A percentile compares a stretch with the other conserved stretches of the same genome.
Conservation (phyloP, 1,284 basidiomycete species). For the Irpex rosettiformis region DNA sequence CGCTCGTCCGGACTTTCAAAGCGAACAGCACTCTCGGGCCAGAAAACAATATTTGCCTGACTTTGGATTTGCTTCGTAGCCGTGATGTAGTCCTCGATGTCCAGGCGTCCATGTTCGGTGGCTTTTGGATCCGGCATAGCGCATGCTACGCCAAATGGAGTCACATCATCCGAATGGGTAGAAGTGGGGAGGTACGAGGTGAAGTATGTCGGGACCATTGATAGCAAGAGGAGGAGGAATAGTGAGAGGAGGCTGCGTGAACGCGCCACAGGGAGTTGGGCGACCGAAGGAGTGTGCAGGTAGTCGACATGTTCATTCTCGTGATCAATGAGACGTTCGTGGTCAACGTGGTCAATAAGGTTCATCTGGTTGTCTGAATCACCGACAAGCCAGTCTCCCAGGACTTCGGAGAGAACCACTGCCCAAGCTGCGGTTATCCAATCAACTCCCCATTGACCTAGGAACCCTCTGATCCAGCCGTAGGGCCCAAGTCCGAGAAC, state of each 20-base stretch:
- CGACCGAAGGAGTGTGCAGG: background rate
- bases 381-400: conserved; percentile 57
- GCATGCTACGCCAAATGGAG: conserved; percentile 62
- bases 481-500: conserved; percentile 50
- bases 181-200: conserved; percentile 39
- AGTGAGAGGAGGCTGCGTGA: conserved; percentile 32
- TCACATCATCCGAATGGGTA: conserved; percentile 37
- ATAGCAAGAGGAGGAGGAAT: conserved; percentile 36
- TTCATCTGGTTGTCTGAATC: conserved; percentile 14
- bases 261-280: conserved; percentile 9
- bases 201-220: conserved; percentile 58
- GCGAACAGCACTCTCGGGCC: conserved; percentile 74
- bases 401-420: conserved; percentile 52
- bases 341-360: conserved; percentile 13
- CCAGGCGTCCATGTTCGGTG: conserved; percentile 34
- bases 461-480: conserved; percentile 52
- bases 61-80: conserved; percentile 46
- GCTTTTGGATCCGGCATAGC: conserved; percentile 46
- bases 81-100: conserved; percentile 55
- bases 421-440: conserved; percentile 73
- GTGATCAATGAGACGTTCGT: conserved; percentile 5
- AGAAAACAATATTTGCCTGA: conserved; percentile 58
- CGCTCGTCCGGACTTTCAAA: conserved; percentile 52
- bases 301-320: background rate
- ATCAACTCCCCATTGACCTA: conserved; percentile 60